Evolutionary conservation across 208 protist species (phyloP).

Genomic region (Trypanosoma conorhini): DNA sequence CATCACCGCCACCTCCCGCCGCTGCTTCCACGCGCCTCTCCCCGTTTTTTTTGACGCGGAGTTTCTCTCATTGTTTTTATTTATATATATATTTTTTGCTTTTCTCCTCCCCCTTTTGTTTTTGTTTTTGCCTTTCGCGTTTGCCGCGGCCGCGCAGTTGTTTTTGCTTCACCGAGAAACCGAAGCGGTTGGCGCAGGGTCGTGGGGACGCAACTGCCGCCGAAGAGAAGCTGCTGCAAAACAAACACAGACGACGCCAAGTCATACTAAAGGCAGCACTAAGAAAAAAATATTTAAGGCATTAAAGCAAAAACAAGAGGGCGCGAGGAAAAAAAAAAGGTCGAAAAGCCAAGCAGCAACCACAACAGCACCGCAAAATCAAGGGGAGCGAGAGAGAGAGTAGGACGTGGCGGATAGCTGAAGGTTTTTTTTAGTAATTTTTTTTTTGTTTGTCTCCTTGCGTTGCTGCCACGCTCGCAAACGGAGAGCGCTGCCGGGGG

Average conservation of each 20-base stretch:
- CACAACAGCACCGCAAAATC: background rate
- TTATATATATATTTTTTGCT: background rate
- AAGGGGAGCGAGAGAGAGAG: background rate
- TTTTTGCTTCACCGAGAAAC: background rate
- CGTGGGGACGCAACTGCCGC: background rate
- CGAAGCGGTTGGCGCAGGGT: constrained; percentile 32
- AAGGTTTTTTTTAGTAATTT: background rate
- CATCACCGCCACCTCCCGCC: no score
- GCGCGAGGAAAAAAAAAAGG: background rate
- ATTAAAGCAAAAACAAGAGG: background rate
- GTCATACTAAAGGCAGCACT: background rate
- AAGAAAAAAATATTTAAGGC: constrained; percentile 2
- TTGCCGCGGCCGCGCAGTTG: constrained; percentile 24
- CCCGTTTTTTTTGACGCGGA: no score
- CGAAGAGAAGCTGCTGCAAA: background rate
- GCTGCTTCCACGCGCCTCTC: background rate
- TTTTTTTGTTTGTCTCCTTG: background rate
- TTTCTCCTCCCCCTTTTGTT: background rate
- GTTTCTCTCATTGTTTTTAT: no score
- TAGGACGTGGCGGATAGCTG: background rate
- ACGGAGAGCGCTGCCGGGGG: background rate
- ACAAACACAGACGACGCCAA: background rate
- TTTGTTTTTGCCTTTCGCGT: constrained; percentile 15
- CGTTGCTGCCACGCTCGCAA: constrained; percentile 2
- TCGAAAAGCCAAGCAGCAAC: background rate